phyloP scores from a whole-genome alignment of 495 filamentous ascomycete species.

The Tuber melanosporum region DNA sequence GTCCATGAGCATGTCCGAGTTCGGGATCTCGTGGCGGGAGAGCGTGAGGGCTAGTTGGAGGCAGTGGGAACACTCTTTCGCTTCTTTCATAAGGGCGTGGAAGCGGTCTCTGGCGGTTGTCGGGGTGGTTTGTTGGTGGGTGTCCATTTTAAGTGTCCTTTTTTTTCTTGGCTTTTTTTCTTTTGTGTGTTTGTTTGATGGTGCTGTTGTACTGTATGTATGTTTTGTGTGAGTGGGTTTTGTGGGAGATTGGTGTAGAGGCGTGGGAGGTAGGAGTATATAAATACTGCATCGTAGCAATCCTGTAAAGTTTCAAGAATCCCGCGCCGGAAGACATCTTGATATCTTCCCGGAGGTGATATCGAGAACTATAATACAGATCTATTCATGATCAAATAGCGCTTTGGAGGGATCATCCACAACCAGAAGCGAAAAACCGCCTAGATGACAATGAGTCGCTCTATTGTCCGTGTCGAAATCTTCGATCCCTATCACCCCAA shows the following conservation, averaged over 20 bases:
- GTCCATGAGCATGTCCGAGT: not conserved
- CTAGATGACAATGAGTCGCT: not conserved
- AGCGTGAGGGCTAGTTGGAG: not conserved
- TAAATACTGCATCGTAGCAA: not conserved
- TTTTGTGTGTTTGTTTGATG: not conserved
- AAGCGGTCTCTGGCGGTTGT: not conserved
- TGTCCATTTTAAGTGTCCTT: not conserved
- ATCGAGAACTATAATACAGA: not conserved
- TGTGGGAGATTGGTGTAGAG: not conserved
- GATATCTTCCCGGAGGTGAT: not conserved
- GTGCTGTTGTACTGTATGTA: not conserved
- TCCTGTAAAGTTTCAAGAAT: not conserved
- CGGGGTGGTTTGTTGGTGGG: not conserved
- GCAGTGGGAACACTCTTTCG: not conserved
- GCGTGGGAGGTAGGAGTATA: not conserved
- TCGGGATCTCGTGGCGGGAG: too few species aligned
- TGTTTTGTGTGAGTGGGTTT: not conserved
- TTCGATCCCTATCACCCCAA: not conserved
- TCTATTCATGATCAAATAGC: not conserved
- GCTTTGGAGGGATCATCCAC: not conserved
- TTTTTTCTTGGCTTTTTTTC: not conserved
- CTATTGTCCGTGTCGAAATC: not conserved
- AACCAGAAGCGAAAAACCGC: not conserved
- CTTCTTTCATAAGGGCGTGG: not conserved
- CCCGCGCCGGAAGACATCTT: not conserved